Evolutionary conservation across 805 yeast genomes (phyloP), one percentile per base, ranked within the genome.

Genomic region (Candida pseudofarinosa): DNA sequence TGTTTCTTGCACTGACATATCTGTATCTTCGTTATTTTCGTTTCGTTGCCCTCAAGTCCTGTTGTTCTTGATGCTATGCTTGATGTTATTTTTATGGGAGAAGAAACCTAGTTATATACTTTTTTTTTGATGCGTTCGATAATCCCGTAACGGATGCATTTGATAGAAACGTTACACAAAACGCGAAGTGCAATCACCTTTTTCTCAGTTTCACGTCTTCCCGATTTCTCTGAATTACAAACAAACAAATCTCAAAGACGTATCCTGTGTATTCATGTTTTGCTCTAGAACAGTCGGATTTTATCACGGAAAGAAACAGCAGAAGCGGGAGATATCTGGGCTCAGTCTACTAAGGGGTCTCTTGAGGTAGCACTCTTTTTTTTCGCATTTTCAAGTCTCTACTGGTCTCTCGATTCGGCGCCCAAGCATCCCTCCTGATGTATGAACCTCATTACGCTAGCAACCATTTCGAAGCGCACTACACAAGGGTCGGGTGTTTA

Each of bases 1-100:
- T 15, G 96, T 85, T 74, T 81, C 81, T 66, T 80, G 76, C 39
- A 67, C 60, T 35, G 83, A 71, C 79, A 75, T 74, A 45, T 23
- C 10, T 6, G 6, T 23, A 6, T 23, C 28, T 23, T 7, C 6
- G 10, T 23, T 7, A 10, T 23, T 23, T 23, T 23, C 28, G 6
- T 23, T 23, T 10, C 10, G 10, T 23, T 23, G 6, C 10, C 28
- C 10, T 23, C 28, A 23, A 23, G 28, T 23, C 6, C 10, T 23
- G 28, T 10, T 35, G 37, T 16, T 33, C 20, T 35, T 35, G 37
- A 13, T 16, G 37, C 19, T 35, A 16, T 35, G 7, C 28, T 23
- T 7, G 10, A 23, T 23, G 28, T 10, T 23, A 23, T 23, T 10
- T 23, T 23, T 10, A 7, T 23, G 28, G 28, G 10, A 10, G 28